Conservation (phyloP, 345 rosid genomes). For the Bruguiera parviflora region DNA sequence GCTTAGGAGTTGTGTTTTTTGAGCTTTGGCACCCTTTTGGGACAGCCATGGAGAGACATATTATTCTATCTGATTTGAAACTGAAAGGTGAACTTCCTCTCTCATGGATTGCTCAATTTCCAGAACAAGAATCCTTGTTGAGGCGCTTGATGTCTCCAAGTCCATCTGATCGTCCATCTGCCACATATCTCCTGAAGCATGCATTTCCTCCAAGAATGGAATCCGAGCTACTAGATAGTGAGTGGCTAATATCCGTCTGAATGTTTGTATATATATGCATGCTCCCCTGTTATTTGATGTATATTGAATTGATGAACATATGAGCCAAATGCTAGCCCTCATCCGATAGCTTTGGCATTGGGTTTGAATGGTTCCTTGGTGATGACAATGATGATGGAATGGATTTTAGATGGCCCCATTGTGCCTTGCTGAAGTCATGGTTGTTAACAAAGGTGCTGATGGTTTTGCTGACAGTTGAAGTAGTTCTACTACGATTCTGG, state of each 20-base stretch:
- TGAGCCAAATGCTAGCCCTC: no score
- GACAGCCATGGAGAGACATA: constrained; percentile 88
- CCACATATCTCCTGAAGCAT: constrained; percentile 71
- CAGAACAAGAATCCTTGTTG: constrained; percentile 82
- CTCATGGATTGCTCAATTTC: constrained; percentile 74
- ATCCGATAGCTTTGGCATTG: no score
- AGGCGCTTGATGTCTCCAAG: constrained; percentile 74
- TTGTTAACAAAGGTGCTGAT: no score
- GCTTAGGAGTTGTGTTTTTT: constrained; percentile 89
- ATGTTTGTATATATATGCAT: background rate
- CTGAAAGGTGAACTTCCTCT: constrained; percentile 81
- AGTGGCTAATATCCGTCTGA: constrained; percentile 25
- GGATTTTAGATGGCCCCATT: no score
- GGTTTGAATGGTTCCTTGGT: no score
- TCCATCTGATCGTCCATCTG: constrained; percentile 98
- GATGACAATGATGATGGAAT: no score
- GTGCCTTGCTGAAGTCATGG: no score
- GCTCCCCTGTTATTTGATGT: background rate
- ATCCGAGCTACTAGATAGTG: constrained; percentile 77
- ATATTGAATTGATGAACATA: no score
- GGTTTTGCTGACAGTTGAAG: no score
- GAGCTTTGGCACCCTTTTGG: constrained; percentile 96
- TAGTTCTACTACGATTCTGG: no score
- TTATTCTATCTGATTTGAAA: constrained; percentile 72
- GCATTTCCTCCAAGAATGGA: constrained; percentile 95